Percentiles rank a stretch among this genome's conserved stretches.
Evolutionary conservation across 2,329 filamentous ascomycete species (phyloP).

Genomic region (Curvularia verruculosa): DNA sequence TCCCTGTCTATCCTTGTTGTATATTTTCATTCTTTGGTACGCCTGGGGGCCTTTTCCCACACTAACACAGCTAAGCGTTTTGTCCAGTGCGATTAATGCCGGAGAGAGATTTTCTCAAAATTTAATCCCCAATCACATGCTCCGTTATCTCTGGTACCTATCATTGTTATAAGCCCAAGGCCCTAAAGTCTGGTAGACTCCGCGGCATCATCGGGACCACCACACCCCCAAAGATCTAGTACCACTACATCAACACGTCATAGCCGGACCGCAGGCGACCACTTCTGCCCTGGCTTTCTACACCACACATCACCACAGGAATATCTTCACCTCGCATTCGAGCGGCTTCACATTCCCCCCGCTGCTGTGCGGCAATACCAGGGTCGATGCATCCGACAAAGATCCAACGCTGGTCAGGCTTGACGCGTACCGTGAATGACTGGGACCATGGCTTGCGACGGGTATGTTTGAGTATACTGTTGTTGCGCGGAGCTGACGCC

Average conservation of each 20-base stretch:
- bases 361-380: conserved; percentile 23
- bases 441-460: conserved; percentile 55
- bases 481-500: conserved; percentile 9
- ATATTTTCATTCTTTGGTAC: conserved; percentile 22
- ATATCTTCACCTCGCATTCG: not conserved
- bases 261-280: conserved; percentile 10
- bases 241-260: conserved; percentile 10
- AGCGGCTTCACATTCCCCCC: conserved; percentile 25
- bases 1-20: conserved; percentile 19
- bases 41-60: conserved; percentile 26
- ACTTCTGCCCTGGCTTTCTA: conserved; percentile 4
- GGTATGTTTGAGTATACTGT: conserved; percentile 40
- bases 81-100: conserved; percentile 20
- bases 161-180: not conserved
- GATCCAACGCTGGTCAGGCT: conserved; percentile 45
- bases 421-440: conserved; percentile 38
- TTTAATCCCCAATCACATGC: conserved; percentile 25
- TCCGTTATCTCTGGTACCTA: conserved; percentile 18
- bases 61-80: conserved; percentile 24
- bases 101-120: conserved; percentile 23
- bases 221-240: conserved; percentile 6
- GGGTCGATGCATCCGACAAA: conserved; percentile 30
- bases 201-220: conserved; percentile 6
- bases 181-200: conserved; percentile 7
- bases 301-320: not conserved